These are phyloP conservation scores for Microdochium bolleyi DNA, from an alignment of 2,329 filamentous ascomycete genomes.

Conservation along the genomic window DNA sequence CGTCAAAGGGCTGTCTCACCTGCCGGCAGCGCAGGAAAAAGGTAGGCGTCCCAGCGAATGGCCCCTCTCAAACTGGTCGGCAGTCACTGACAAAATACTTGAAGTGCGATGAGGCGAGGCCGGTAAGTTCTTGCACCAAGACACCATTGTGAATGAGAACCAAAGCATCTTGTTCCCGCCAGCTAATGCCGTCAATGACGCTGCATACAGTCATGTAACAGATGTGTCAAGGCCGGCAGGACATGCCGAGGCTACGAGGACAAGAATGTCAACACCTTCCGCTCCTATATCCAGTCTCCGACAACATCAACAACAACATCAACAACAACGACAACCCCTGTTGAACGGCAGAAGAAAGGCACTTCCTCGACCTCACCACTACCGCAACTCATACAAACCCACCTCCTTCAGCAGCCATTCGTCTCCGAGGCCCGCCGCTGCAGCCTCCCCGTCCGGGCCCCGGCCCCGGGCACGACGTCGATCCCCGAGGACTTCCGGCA, in stretches of 20 bases:
- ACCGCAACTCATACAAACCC: background rate
- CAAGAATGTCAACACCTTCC: background rate
- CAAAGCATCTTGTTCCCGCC: no score
- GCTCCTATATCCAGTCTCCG: background rate
- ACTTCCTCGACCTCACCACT: background rate
- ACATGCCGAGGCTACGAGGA: background rate
- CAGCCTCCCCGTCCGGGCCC: background rate
- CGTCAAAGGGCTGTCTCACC: background rate
- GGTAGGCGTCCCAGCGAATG: background rate
- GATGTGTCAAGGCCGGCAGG: background rate
- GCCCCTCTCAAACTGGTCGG: background rate
- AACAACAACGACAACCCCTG: no score
- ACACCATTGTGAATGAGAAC: no score
- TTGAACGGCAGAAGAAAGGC: background rate
- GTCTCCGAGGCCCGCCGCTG: background rate
- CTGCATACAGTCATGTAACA: background rate
- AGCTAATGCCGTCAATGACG: no score
- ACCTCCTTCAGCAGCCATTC: background rate
- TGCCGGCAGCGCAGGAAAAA: background rate
- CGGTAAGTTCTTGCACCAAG: background rate
- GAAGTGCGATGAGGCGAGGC: background rate
- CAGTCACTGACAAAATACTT: background rate
- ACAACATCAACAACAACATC: background rate
- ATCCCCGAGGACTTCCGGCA: slow-evolving; percentile 9
- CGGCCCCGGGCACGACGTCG: background rate